A percentile compares a stretch with the other conserved stretches of the same genome.
Conservation (phyloP, 2,329 filamentous ascomycete species). For the Stenocarpella maydis region DNA sequence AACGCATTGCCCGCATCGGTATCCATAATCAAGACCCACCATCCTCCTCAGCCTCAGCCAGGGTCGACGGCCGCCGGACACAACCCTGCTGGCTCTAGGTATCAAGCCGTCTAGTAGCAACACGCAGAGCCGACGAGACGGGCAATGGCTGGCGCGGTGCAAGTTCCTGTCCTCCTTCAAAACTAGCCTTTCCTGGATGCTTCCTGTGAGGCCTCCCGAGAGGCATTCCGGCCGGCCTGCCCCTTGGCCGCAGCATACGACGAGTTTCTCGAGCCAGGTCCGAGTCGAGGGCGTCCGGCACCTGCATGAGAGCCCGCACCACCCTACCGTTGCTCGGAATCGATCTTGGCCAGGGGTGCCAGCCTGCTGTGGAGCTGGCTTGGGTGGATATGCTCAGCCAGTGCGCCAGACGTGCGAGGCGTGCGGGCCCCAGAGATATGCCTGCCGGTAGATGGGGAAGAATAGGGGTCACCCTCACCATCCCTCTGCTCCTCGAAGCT, state of each 20-base stretch:
- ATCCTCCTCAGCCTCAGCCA: neutral
- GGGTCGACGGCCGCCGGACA: neutral
- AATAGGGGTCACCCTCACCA: slow-evolving; percentile 16
- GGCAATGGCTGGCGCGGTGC: neutral
- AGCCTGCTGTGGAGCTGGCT: slow-evolving; percentile 30
- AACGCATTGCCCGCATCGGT: too few relatives aligned
- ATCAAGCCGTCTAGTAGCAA: neutral
- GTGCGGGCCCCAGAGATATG: neutral
- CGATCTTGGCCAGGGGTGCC: slow-evolving; percentile 31
- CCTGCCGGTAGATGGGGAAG: neutral
- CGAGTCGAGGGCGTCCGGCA: neutral
- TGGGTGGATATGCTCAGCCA: slow-evolving; percentile 26
- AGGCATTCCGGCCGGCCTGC: neutral
- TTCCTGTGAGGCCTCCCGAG: neutral
- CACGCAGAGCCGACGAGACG: neutral
- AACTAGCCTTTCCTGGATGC: neutral
- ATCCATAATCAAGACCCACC: neutral
- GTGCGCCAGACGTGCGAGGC: slow-evolving; percentile 1
- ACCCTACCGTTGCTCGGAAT: slow-evolving; percentile 32
- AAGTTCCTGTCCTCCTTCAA: neutral
- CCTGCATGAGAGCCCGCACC: neutral
- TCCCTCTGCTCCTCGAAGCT: slow-evolving; percentile 30
- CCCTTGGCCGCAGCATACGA: slow-evolving; percentile 1
- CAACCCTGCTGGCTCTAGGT: neutral
- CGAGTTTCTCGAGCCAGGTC: neutral